These are phyloP conservation scores for Oryza punctata DNA, from an alignment of 176 grass and related monocot genomes.

Conservation along the genomic window DNA sequence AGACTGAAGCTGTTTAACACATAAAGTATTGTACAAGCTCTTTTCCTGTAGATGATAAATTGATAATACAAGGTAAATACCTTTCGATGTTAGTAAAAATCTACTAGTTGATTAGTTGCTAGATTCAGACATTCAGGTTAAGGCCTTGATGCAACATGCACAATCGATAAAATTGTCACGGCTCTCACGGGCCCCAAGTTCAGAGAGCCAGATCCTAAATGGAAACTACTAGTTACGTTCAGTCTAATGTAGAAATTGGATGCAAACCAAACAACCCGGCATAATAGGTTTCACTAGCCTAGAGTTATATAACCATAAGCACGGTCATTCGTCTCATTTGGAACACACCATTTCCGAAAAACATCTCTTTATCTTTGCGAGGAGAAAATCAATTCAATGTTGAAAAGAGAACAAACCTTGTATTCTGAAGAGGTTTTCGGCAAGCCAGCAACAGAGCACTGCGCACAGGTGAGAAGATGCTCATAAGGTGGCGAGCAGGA, in stretches of 20 bases:
- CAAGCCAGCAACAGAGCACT: neutral
- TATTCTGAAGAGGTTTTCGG: neutral
- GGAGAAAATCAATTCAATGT: neutral
- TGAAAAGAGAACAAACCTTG: neutral
- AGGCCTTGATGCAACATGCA: neutral
- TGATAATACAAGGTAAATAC: neutral
- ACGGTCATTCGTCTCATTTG: neutral
- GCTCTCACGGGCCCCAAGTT: neutral
- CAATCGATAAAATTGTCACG: neutral
- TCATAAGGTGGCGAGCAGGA: slow-evolving; percentile 22
- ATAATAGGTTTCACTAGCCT: neutral
- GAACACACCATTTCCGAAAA: no score
- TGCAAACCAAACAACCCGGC: neutral
- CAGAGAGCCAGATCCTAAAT: neutral
- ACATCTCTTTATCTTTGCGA: no score
- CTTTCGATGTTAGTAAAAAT: neutral
- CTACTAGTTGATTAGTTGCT: neutral
- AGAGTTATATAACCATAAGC: no score
- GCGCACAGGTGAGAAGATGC: neutral
- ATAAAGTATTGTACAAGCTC: neutral
- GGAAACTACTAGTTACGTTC: neutral
- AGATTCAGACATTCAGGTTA: neutral
- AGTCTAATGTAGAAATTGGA: neutral
- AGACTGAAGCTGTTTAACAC: neutral
- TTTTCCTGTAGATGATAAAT: neutral